Base-by-base conservation (phyloP, 371 early-diverging fungal genomes). In the Mortierella sp. region DNA sequence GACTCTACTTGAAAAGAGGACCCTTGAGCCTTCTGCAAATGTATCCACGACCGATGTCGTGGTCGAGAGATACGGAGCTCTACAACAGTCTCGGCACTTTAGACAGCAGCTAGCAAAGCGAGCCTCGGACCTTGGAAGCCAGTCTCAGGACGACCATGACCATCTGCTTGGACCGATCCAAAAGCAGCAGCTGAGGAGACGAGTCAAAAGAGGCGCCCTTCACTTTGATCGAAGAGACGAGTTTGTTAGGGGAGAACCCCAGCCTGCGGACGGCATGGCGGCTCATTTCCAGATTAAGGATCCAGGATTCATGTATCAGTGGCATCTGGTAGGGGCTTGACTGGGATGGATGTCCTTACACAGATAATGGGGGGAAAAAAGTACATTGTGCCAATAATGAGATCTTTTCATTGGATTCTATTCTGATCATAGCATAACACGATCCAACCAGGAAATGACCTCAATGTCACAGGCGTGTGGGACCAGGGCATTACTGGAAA, bases 391-490 rank as follows among this genome's bases (percentile, higher is more conserved):
- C 37, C 9, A 37, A 37, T 37, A 5, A 53, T 21, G 53, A 12
- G 14, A 53, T 21, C 9, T 53, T 53, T 53, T 26, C 26, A 23
- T 19, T 51, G 37, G 53, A 50, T 14, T 7, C 50, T 50, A 14
- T 50, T 50, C 47, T n/a, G 18, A 0, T n/a, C 52, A 16, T 82
- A 93, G 95, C 80, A 90, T 64, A 97, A 98, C 75, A 84, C 84
- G 15, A 67, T 73, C 1, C 79, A 87, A 44, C 52, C 21, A 1
- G 93, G 93, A 18, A 88, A 94, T 74, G 98, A 99, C 79, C 89
- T 97, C 65, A 99, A 99, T 82, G 91, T 98, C 15, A 93, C 97
- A 18, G 93, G 89, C 19, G 93, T 96, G 26, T 98, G 99, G 99
- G 80, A 68, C 23, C 46, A 75, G 88, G 92, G 92, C 53, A 90